Evolutionary conservation across 1,284 basidiomycete genomes (phyloP).

Genomic region (Gomphus bonarii): DNA sequence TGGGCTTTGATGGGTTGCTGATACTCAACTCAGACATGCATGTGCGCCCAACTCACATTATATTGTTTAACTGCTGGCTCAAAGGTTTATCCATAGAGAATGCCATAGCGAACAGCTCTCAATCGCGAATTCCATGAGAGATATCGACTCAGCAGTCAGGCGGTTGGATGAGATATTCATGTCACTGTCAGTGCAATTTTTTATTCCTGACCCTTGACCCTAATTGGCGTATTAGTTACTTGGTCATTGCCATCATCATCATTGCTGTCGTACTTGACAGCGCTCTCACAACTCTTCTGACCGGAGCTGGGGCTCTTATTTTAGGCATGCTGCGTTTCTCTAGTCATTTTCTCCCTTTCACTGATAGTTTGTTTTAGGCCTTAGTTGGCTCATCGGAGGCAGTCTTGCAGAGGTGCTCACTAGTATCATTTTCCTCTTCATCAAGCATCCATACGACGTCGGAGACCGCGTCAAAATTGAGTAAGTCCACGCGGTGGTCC

Average conservation of each 20-base stretch:
- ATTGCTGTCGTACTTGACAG: constrained; percentile 62
- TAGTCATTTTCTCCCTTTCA: not conserved
- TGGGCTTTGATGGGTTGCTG: not conserved
- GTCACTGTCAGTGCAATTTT: constrained; percentile 30
- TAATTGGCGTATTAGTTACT: constrained; percentile 21
- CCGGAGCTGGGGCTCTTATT: constrained; percentile 73
- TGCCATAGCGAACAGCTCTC: constrained; percentile 81
- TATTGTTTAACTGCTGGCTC: not conserved
- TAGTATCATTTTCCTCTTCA: constrained; percentile 80
- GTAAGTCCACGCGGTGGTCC: constrained; percentile 14
- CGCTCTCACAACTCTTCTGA: constrained; percentile 64
- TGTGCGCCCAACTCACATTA: not conserved
- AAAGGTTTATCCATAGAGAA: constrained; percentile 32
- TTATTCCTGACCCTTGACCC: not conserved
- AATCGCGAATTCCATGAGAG: constrained; percentile 81
- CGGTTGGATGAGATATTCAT: constrained; percentile 69
- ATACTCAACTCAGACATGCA: constrained; percentile 6
- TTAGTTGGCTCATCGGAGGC: constrained; percentile 84
- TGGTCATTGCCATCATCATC: constrained; percentile 62
- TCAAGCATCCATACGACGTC: constrained; percentile 84
- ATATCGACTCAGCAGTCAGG: constrained; percentile 84
- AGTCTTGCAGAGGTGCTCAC: constrained; percentile 59
- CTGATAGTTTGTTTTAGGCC: constrained; percentile 30
- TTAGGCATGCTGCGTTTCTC: constrained; percentile 41
- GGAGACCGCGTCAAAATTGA: constrained; percentile 64